Evolutionary conservation across 2,329 filamentous ascomycete genomes (phyloP).

Genomic region (Monilinia fructicola): DNA sequence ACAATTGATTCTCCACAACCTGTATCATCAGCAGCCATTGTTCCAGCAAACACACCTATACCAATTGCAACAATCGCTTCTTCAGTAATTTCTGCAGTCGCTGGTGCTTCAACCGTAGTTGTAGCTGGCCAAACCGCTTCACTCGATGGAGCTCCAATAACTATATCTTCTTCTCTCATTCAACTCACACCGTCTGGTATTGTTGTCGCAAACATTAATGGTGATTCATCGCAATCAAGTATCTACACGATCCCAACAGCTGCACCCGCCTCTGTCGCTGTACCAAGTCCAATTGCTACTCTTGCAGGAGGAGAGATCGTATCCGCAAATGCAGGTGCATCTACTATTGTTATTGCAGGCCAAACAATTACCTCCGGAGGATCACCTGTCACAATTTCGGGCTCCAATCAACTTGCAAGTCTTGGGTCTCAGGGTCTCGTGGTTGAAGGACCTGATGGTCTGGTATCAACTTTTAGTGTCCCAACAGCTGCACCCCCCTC

Average conservation of each 20-base stretch:
- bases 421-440: constrained; percentile 25
- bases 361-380: constrained; percentile 27
- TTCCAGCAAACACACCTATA: constrained; percentile 22
- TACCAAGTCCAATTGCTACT: not conserved
- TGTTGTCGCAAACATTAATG: not conserved
- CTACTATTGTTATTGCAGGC: constrained; percentile 23
- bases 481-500: no score
- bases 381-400: constrained; percentile 26
- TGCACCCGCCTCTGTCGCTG: no score
- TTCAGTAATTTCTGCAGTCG: constrained; percentile 25
- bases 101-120: constrained; percentile 26
- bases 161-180: constrained; percentile 9
- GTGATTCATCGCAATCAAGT: not conserved
- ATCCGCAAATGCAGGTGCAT: constrained; percentile 26
- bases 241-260: constrained; percentile 3
- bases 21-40: constrained; percentile 1
- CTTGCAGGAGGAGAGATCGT: constrained; percentile 24
- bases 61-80: constrained; percentile 29
- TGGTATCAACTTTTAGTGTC: constrained; percentile 22
- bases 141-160: constrained; percentile 5
- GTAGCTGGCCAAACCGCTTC: constrained; percentile 25
- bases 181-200: constrained; percentile 13
- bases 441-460: constrained; percentile 27
- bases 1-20: not conserved
- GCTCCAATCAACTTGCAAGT: constrained; percentile 18